Percentiles rank a stretch among this genome's conserved stretches.
Conservation (phyloP, 164 flowering plant species). For the Sextonia rubra region DNA sequence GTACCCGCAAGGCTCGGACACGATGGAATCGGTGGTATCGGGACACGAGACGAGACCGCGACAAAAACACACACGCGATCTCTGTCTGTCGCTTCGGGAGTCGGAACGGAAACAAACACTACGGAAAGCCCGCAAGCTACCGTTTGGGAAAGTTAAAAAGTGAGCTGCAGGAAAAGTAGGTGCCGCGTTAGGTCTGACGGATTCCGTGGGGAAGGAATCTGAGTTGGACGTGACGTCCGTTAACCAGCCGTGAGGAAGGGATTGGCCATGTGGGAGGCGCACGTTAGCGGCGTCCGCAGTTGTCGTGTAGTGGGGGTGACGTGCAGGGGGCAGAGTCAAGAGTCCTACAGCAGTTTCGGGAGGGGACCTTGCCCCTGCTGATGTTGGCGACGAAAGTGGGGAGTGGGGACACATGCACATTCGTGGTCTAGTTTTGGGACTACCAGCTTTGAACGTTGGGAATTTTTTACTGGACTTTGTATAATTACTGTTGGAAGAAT, state of each 20-base stretch:
- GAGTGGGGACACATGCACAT: neutral
- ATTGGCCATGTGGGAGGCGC: neutral
- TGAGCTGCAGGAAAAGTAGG: neutral
- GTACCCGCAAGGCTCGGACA: neutral
- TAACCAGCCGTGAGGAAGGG: neutral
- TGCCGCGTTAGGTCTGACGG: neutral
- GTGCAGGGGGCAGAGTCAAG: neutral
- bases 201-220: neutral
- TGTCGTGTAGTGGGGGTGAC: neutral
- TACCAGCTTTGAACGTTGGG: too few relatives aligned
- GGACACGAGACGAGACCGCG: neutral
- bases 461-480: too few relatives aligned
- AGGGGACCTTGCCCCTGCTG: too few relatives aligned
- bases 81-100: neutral
- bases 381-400: too few relatives aligned
- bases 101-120: neutral
- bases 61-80: neutral
- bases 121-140: neutral
- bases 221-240: neutral
- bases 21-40: neutral
- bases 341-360: too few relatives aligned
- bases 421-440: neutral
- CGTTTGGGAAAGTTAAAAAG: neutral
- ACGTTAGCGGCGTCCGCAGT: neutral
- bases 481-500: too few relatives aligned